Percentiles rank a stretch among this genome's conserved stretches.
phyloP scores from a whole-genome alignment of 805 yeast genomes.

The Ogataea pini region DNA sequence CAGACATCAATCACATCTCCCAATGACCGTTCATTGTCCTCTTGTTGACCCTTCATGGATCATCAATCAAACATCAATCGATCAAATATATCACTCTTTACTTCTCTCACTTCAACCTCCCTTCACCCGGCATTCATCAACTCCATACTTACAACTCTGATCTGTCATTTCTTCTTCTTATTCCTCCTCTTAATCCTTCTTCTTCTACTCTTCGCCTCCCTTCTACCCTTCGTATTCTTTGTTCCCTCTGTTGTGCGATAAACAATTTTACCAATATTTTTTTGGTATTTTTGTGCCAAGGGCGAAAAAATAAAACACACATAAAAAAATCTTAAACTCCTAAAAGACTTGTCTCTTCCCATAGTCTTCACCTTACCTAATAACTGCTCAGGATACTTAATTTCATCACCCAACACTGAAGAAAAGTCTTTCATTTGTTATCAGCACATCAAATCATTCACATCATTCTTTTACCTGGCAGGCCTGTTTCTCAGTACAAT shows the following conservation, averaged over 20 bases:
- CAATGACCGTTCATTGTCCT: too few species aligned
- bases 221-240: too few species aligned
- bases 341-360: neutral
- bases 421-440: neutral
- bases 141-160: neutral
- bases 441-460: neutral
- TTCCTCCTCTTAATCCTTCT: neutral
- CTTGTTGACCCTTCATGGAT: too few species aligned
- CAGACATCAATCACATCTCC: too few species aligned
- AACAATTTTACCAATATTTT: constrained; percentile 12
- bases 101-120: neutral
- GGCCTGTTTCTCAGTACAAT: neutral
- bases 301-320: neutral
- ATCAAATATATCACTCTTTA: too few species aligned
- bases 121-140: neutral
- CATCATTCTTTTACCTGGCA: neutral
- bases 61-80: too few species aligned
- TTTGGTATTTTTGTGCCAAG: neutral
- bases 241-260: constrained; percentile 13
- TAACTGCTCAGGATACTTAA: neutral
- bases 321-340: neutral
- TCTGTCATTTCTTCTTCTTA: neutral
- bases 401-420: neutral
- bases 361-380: neutral
- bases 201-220: too few species aligned